Evolutionary conservation across 2,329 filamentous ascomycete species (phyloP).

Genomic region (Xylariaceae sp.): DNA sequence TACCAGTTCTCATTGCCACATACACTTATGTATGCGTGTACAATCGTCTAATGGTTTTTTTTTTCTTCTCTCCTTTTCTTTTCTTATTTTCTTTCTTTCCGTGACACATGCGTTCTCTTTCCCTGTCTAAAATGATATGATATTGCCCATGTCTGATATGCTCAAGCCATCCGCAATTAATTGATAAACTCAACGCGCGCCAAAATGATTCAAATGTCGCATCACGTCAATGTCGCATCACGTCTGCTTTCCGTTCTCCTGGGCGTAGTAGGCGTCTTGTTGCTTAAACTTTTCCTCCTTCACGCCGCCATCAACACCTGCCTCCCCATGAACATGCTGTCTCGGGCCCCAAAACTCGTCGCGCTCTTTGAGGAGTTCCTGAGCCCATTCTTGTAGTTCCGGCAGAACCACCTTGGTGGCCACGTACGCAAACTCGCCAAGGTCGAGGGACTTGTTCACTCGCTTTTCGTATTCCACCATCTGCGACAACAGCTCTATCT

Average conservation of each 20-base stretch:
- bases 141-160: neutral
- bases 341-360: slow-evolving; percentile 69
- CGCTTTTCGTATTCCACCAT: slow-evolving; percentile 94
- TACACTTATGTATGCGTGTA: neutral
- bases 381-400: slow-evolving; percentile 81
- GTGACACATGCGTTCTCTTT: neutral
- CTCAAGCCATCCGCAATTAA: neutral
- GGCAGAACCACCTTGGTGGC: slow-evolving; percentile 70
- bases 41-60: neutral
- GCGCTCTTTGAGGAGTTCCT: slow-evolving; percentile 75
- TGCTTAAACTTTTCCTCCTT: slow-evolving; percentile 40
- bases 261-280: slow-evolving; percentile 55
- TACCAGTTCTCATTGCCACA: neutral
- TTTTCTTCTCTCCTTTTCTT: too few species aligned
- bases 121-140: neutral
- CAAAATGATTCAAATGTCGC: neutral
- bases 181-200: neutral
- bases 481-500: slow-evolving; percentile 91
- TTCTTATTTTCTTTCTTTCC: neutral
- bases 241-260: slow-evolving; percentile 12
- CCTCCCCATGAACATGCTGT: slow-evolving; percentile 50
- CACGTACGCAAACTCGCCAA: slow-evolving; percentile 87
- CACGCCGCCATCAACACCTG: slow-evolving; percentile 46
- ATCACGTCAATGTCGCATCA: slow-evolving; percentile 3
- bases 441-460: slow-evolving; percentile 66